phyloP scores from a whole-genome alignment of 371 early-diverging fungal species.

The Rhizomucor miehei region DNA sequence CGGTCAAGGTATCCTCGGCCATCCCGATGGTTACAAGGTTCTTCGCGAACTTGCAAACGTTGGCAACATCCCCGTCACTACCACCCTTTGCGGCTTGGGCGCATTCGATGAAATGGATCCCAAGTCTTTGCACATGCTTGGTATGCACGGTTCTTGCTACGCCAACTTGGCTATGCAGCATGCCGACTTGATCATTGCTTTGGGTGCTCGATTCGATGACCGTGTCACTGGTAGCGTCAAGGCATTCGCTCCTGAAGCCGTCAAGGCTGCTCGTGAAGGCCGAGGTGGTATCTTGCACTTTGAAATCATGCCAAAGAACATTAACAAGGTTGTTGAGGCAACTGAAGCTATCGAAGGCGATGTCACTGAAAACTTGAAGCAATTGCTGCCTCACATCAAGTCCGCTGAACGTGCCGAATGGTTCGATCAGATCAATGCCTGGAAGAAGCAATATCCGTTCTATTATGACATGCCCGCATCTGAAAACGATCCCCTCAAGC shows the following conservation, averaged over 20 bases:
- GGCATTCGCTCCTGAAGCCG: slow-evolving; percentile 90
- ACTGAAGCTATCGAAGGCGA: slow-evolving; percentile 94
- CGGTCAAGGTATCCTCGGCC: slow-evolving; percentile 86
- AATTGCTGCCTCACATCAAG: slow-evolving; percentile 77
- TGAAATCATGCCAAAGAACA: slow-evolving; percentile 98
- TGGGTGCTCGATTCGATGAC: slow-evolving; percentile 98
- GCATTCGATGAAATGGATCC: slow-evolving; percentile 90
- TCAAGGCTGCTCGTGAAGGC: slow-evolving; percentile 80
- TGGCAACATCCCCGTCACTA: slow-evolving; percentile 94
- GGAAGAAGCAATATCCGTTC: slow-evolving; percentile 94
- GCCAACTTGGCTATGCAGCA: slow-evolving; percentile 97
- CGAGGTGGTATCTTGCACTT: slow-evolving; percentile 97
- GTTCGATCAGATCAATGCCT: slow-evolving; percentile 73
- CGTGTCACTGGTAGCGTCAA: slow-evolving; percentile 92
- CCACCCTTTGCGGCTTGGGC: slow-evolving; percentile 91
- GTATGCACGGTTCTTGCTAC: slow-evolving; percentile 97
- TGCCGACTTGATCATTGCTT: slow-evolving; percentile 91
- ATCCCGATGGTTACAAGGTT: slow-evolving; percentile 78
- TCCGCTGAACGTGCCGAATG: slow-evolving; percentile 72
- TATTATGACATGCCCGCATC: slow-evolving; percentile 54
- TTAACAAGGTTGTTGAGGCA: slow-evolving; percentile 94
- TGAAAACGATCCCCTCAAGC: slow-evolving; percentile 63
- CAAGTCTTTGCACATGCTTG: slow-evolving; percentile 93
- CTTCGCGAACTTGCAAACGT: slow-evolving; percentile 78
- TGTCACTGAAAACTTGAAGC: slow-evolving; percentile 79